Evolutionary conservation across 2,329 filamentous ascomycete species (phyloP), one percentile per base, ranked within the genome.

Genomic region (Aspergillus jensenii): DNA sequence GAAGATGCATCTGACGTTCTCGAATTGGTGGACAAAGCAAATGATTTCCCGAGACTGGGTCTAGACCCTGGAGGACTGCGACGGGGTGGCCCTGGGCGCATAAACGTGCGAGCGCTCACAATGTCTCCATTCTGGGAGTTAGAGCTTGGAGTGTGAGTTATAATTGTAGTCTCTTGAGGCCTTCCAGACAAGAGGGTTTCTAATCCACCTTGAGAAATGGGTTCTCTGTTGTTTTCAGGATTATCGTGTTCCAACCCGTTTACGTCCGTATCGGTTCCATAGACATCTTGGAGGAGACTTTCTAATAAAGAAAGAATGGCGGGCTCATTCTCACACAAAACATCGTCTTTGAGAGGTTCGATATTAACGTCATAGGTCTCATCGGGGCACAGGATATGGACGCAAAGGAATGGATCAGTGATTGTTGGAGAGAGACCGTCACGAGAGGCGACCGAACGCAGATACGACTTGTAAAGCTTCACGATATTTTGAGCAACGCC

Each of bases 331-430:
- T 81, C 79, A 63, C 88, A 87, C 3, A 87, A 65, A 1, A 87
- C 77, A 68, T 87, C 82, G 65, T 87, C 84, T 65, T 88, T 88
- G 1, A 81, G 79, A 4, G 86, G 85, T 64, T 88, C 86, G 37
- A 88, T 74, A 59, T 87, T 88, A 4, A 80, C 77, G 70, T 88
- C 86, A 66, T 88, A 88, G 44, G 76, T 81, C 6, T 78, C 80
- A 9, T 67, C 65, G 2, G 81, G 80, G 67, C 84, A 88, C 2
- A 65, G 64, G 8, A 88, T 77, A 35, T 82, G 79, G 51, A 88
- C 65, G 59, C 75, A 82, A 11, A 87, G 64, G 65, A 87, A 87
- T 0, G 83, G 83, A 49, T 85, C 80, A 33, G 77, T 79, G 41
- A 79, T 55, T 6, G 64, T 63, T 21, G 57, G 62, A 62, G 67